phyloP scores from a whole-genome alignment of 495 filamentous ascomycete genomes.

The Melanomma pulvis-pyrius region DNA sequence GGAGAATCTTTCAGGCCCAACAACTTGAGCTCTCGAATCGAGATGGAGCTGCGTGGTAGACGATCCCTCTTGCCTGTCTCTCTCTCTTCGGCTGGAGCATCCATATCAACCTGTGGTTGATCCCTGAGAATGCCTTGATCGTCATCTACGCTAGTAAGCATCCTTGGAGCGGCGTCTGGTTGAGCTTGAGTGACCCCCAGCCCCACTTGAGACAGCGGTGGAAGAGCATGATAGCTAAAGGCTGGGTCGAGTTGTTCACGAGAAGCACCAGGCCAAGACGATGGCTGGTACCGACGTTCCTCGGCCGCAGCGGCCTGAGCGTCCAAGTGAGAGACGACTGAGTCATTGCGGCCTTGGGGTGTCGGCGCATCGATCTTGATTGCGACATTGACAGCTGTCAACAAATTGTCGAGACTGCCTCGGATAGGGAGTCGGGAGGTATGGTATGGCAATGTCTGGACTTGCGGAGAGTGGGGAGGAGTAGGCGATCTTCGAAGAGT shows the following conservation, averaged over 20 bases:
- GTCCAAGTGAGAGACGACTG: slow-evolving; percentile 16
- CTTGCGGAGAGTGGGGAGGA: background rate
- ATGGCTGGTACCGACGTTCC: too few species aligned
- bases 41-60: background rate
- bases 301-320: slow-evolving; percentile 3
- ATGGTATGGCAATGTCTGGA: background rate
- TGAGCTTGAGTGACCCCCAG: background rate
- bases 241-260: background rate
- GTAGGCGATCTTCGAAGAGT: slow-evolving; percentile 1
- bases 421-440: background rate
- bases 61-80: background rate
- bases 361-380: slow-evolving; percentile 10
- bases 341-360: slow-evolving; percentile 13
- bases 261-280: too few species aligned
- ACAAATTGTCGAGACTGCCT: slow-evolving; percentile 1
- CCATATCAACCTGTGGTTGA: background rate
- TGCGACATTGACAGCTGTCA: slow-evolving; percentile 13
- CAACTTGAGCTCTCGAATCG: background rate
- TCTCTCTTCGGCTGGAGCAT: background rate
- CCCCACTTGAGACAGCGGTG: background rate
- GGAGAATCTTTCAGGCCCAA: background rate
- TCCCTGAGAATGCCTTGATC: background rate
- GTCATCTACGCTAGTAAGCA: background rate
- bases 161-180: background rate
- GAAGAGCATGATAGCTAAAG: background rate